These are phyloP conservation scores for Plantago major DNA, from an alignment of 257 asterid genomes.

Conservation along the genomic window DNA sequence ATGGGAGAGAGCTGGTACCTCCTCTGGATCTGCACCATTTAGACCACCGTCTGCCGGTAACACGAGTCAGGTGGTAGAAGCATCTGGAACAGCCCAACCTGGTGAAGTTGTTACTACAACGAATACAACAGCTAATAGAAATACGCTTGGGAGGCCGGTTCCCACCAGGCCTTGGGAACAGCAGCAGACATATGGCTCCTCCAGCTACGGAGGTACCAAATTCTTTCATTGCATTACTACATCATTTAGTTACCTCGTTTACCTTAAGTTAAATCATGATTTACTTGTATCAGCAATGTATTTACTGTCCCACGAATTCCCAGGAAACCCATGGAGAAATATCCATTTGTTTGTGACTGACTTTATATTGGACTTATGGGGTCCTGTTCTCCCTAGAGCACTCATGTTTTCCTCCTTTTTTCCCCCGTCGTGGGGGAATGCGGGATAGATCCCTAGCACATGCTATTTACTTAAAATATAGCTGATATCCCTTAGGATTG, in stretches of 20 bases:
- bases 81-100: slow-evolving; percentile 89
- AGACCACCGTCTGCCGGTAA: slow-evolving; percentile 81
- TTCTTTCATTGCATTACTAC: not conserved
- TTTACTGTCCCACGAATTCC: too few species aligned
- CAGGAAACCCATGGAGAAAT: too few species aligned
- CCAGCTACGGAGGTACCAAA: slow-evolving; percentile 62
- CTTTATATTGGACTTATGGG: too few species aligned
- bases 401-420: too few species aligned
- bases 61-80: slow-evolving; percentile 86
- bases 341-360: too few species aligned
- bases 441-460: too few species aligned
- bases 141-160: slow-evolving; percentile 65
- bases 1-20: slow-evolving; percentile 76
- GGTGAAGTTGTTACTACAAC: slow-evolving; percentile 79
- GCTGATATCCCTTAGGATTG: too few species aligned
- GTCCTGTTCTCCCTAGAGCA: too few species aligned
- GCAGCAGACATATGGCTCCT: slow-evolving; percentile 55
- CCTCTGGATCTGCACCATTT: slow-evolving; percentile 72
- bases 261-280: too few species aligned
- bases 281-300: too few species aligned
- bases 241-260: not conserved
- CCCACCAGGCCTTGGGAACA: slow-evolving; percentile 97
- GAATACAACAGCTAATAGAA: slow-evolving; percentile 39
- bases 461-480: too few species aligned
- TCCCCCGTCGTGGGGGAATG: too few species aligned